A percentile compares a stretch with the other conserved stretches of the same genome.
Conservation (phyloP, 1,139 yeast species). For the Diutina neorugosa region DNA sequence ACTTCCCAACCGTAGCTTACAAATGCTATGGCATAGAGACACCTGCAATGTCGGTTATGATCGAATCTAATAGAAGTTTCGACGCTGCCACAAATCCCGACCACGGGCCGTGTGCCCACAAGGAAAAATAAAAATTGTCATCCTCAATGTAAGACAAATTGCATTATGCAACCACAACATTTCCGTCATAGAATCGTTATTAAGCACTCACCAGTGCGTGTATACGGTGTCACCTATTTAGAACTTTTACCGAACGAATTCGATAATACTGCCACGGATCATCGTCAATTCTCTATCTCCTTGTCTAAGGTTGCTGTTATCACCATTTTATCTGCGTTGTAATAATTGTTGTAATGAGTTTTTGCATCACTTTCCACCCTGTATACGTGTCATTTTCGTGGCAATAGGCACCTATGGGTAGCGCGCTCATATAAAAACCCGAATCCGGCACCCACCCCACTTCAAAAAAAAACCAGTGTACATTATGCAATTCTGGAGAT, state of each 20-base stretch:
- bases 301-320: background rate
- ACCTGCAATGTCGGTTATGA: background rate
- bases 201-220: background rate
- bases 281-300: background rate
- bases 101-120: background rate
- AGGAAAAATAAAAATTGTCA: background rate
- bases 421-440: background rate
- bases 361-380: background rate
- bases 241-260: too few relatives aligned
- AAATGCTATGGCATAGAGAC: background rate
- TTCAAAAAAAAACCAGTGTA: background rate
- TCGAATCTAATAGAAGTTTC: background rate
- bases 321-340: background rate
- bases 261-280: background rate
- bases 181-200: background rate
- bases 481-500: conserved; percentile 1
- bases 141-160: background rate
- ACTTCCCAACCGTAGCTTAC: background rate
- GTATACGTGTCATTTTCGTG: conserved; percentile 3
- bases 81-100: background rate
- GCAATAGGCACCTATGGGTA: background rate
- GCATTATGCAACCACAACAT: background rate
- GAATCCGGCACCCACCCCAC: background rate
- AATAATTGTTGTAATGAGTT: background rate
- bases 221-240: background rate